Conservation (phyloP, 805 yeast species). For the Phaffomyces opuntiae region DNA sequence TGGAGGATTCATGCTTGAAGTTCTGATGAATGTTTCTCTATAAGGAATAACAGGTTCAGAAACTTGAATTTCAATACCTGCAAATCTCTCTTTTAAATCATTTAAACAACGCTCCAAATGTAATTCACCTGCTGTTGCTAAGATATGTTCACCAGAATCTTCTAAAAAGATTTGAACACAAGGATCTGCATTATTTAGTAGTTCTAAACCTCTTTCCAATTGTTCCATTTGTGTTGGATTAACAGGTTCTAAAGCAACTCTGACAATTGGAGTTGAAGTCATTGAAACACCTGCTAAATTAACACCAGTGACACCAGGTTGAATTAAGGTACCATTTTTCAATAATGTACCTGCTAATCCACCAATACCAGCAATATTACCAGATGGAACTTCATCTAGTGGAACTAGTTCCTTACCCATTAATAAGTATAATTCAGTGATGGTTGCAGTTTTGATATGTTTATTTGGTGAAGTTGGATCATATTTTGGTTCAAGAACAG, state of each 20-base stretch:
- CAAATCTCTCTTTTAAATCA: slow-evolving; percentile 86
- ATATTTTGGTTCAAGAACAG: slow-evolving; percentile 82
- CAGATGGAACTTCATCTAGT: slow-evolving; percentile 80
- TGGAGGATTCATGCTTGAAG: slow-evolving; percentile 45
- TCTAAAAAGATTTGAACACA: slow-evolving; percentile 83
- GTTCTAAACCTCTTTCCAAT: slow-evolving; percentile 69
- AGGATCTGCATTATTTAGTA: slow-evolving; percentile 86
- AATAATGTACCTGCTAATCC: slow-evolving; percentile 79
- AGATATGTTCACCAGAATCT: slow-evolving; percentile 87
- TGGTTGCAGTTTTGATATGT: slow-evolving; percentile 47
- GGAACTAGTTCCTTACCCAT: slow-evolving; percentile 91
- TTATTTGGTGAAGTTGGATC: slow-evolving; percentile 58
- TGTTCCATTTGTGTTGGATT: slow-evolving; percentile 74
- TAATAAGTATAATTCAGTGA: slow-evolving; percentile 67
- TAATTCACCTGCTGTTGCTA: slow-evolving; percentile 94
- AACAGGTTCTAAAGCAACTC: slow-evolving; percentile 93
- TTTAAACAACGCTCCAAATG: slow-evolving; percentile 92
- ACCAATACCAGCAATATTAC: slow-evolving; percentile 89
- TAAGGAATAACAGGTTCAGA: slow-evolving; percentile 95
- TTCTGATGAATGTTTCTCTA: slow-evolving; percentile 67
- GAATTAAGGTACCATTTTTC: slow-evolving; percentile 79
- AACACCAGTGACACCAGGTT: slow-evolving; percentile 53
- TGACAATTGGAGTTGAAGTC: slow-evolving; percentile 83
- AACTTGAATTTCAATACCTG: slow-evolving; percentile 77
- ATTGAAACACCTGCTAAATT: slow-evolving; percentile 70